Evolutionary conservation across 2,329 filamentous ascomycete genomes (phyloP).

Genomic region (Escovopsis weberi): DNA sequence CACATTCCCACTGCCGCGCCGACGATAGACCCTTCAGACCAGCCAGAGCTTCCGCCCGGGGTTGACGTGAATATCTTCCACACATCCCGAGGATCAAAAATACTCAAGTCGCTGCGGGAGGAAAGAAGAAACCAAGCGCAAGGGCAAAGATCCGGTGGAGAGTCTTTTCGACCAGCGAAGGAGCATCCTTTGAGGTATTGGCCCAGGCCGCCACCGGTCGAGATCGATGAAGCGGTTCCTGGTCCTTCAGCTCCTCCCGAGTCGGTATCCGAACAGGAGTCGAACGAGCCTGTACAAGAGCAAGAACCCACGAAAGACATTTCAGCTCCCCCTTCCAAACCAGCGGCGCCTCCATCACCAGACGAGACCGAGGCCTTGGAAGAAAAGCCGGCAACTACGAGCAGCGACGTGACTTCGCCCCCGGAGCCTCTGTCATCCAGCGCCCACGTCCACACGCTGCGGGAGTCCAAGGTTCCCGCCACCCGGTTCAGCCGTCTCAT

Average conservation of each 20-base stretch:
- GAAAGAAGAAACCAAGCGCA: conserved; percentile 13
- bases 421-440: conserved; percentile 5
- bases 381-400: conserved; percentile 1
- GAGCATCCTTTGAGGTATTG: conserved; percentile 24
- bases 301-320: background rate
- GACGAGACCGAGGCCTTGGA: conserved; percentile 2
- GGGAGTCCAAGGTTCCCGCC: conserved; percentile 81
- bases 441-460: conserved; percentile 46
- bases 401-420: background rate
- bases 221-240: background rate
- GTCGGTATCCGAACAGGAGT: background rate
- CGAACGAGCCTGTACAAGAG: background rate
- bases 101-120: conserved; percentile 25
- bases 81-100: conserved; percentile 28
- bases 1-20: background rate
- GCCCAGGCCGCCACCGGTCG: conserved; percentile 14
- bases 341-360: background rate
- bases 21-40: conserved; percentile 9
- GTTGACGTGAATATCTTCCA: conserved; percentile 35
- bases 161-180: conserved; percentile 11
- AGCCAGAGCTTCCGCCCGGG: conserved; percentile 23
- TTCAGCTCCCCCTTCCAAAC: conserved; percentile 1
- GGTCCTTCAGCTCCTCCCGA: background rate
- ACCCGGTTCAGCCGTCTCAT: conserved; percentile 76
- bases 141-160: conserved; percentile 12